Percentiles rank a stretch among this genome's conserved stretches.
Evolutionary conservation across 2,329 filamentous ascomycete species (phyloP).

Genomic region (Cytospora mali): DNA sequence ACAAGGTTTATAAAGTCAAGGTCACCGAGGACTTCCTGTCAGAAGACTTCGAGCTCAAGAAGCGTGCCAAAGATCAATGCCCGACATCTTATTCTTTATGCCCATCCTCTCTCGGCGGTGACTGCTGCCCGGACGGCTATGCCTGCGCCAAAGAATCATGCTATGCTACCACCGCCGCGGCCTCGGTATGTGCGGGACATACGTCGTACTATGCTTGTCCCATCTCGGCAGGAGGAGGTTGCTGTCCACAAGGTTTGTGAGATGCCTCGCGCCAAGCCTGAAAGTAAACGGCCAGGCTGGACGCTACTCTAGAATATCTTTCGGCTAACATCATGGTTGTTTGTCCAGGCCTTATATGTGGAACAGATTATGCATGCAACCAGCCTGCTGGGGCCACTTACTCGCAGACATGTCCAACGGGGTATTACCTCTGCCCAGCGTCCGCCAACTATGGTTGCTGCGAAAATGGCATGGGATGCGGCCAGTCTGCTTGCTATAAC

Average conservation of each 20-base stretch:
- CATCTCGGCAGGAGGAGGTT: slow-evolving; percentile 39
- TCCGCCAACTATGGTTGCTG: slow-evolving; percentile 59
- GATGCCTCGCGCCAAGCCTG: neutral
- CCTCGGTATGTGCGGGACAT: slow-evolving; percentile 41
- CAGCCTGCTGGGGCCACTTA: slow-evolving; percentile 46
- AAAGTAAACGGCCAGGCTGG: neutral
- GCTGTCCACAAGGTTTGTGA: slow-evolving; percentile 36
- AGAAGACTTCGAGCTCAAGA: slow-evolving; percentile 14
- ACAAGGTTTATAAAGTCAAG: slow-evolving; percentile 33
- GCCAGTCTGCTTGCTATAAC: slow-evolving; percentile 49
- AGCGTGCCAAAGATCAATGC: slow-evolving; percentile 27
- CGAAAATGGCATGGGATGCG: slow-evolving; percentile 52
- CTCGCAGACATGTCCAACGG: slow-evolving; percentile 46
- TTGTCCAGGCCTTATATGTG: slow-evolving; percentile 49
- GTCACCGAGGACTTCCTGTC: slow-evolving; percentile 27
- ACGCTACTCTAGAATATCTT: no score
- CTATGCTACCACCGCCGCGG: slow-evolving; percentile 48
- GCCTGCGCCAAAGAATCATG: slow-evolving; percentile 52
- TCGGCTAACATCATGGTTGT: slow-evolving; percentile 39
- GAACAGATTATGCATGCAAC: slow-evolving; percentile 42
- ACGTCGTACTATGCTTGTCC: slow-evolving; percentile 47
- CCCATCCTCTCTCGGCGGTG: slow-evolving; percentile 44
- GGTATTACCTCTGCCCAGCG: slow-evolving; percentile 52
- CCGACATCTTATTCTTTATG: slow-evolving; percentile 37
- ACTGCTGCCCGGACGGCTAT: slow-evolving; percentile 53